Evolutionary conservation across 2,329 filamentous ascomycete genomes (phyloP).

Genomic region (Hirsutella rhossiliensis): DNA sequence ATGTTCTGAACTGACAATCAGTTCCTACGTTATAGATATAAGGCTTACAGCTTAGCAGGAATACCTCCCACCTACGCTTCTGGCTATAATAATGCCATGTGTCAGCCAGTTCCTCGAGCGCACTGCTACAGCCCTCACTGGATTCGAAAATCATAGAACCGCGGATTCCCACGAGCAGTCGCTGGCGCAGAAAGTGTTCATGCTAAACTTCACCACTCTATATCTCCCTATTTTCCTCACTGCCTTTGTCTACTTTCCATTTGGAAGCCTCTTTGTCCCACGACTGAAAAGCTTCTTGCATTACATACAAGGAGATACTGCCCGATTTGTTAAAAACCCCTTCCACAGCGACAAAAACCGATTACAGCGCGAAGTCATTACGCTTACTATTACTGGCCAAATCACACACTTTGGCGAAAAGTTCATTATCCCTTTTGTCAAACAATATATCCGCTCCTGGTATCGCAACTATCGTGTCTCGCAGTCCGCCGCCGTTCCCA

Average conservation of each 20-base stretch:
- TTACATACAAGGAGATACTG: slow-evolving; percentile 20
- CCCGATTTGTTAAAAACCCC: slow-evolving; percentile 37
- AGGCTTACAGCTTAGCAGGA: slow-evolving; percentile 32
- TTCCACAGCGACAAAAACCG: slow-evolving; percentile 56
- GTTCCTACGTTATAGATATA: neutral
- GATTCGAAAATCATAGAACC: slow-evolving; percentile 68
- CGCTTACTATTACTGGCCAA: slow-evolving; percentile 62
- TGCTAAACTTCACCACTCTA: slow-evolving; percentile 70
- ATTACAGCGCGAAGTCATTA: slow-evolving; percentile 61
- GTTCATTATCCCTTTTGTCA: slow-evolving; percentile 57
- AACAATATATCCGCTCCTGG: slow-evolving; percentile 41
- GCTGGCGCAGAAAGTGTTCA: slow-evolving; percentile 61
- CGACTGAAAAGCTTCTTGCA: slow-evolving; percentile 49
- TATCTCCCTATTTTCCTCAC: slow-evolving; percentile 67
- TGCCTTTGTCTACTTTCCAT: slow-evolving; percentile 69
- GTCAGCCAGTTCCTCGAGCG: slow-evolving; percentile 50
- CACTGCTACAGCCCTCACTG: slow-evolving; percentile 49
- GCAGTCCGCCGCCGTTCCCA: slow-evolving; percentile 26
- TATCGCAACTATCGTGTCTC: slow-evolving; percentile 26
- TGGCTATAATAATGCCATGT: slow-evolving; percentile 55
- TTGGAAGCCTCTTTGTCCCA: slow-evolving; percentile 55
- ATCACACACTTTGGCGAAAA: slow-evolving; percentile 62
- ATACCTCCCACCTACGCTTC: slow-evolving; percentile 59
- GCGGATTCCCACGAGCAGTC: slow-evolving; percentile 56
- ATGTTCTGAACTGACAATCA: slow-evolving; percentile 12